Percentiles rank a stretch among this genome's conserved stretches.
phyloP scores from a whole-genome alignment of 139 green algal species.

The Chlorella vulgaris region DNA sequence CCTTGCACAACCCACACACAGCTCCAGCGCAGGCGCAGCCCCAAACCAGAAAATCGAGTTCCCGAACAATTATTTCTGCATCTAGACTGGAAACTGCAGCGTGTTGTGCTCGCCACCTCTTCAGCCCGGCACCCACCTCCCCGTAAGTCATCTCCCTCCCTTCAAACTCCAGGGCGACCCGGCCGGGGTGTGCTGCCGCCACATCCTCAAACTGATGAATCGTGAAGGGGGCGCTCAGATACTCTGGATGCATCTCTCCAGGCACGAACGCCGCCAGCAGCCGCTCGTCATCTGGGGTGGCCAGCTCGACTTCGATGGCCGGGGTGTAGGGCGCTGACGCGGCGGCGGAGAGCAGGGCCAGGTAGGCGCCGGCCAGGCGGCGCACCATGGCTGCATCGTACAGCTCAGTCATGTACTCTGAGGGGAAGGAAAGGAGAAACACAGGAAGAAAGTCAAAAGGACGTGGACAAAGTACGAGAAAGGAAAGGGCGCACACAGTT shows the following conservation, averaged over 20 bases:
- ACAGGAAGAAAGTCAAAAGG: too few relatives aligned
- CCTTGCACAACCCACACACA: too few relatives aligned
- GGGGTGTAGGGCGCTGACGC: neutral
- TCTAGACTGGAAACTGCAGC: too few relatives aligned
- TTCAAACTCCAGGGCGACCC: neutral
- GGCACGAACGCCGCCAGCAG: neutral
- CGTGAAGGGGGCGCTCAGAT: neutral
- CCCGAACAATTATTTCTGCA: too few relatives aligned
- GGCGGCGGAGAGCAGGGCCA: neutral
- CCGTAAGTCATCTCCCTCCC: neutral
- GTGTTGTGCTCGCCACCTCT: too few relatives aligned
- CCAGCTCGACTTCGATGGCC: neutral
- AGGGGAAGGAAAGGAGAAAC: too few relatives aligned
- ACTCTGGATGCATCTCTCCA: neutral
- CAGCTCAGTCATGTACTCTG: constrained; percentile 2
- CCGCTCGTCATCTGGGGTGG: neutral
- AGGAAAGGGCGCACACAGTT: too few relatives aligned
- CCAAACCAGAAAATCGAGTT: too few relatives aligned
- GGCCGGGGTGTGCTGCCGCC: neutral
- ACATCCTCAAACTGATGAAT: neutral
- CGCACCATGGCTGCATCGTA: neutral
- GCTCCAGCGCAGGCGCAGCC: too few relatives aligned
- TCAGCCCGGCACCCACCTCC: too few relatives aligned
- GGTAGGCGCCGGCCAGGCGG: neutral
- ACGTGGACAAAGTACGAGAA: too few relatives aligned